Evolutionary conservation across 108 stramenopile species (phyloP).

Genomic region (Skeletonema grethae): DNA sequence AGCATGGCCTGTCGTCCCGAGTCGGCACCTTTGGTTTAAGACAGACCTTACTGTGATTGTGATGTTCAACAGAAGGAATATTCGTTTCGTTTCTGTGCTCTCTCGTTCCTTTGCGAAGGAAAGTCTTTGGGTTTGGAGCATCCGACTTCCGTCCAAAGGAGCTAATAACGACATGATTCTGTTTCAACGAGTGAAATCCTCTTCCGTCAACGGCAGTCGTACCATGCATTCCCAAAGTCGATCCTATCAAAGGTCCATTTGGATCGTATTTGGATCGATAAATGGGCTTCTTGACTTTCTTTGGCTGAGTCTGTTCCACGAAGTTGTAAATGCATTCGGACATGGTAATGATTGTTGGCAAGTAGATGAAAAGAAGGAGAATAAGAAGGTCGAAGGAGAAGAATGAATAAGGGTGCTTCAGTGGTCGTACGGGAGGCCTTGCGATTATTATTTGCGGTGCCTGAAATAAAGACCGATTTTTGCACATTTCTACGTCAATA

Average conservation of each 20-base stretch:
- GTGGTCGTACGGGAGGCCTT: too few species aligned
- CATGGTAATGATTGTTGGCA: too few species aligned
- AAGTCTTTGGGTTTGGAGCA: conserved; percentile 47
- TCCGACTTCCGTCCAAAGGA: conserved; percentile 48
- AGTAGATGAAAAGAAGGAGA: too few species aligned
- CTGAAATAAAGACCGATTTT: too few species aligned
- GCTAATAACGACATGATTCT: conserved; percentile 47
- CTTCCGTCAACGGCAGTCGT: conserved; percentile 54
- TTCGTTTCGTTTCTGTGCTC: conserved; percentile 13
- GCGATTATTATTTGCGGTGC: too few species aligned
- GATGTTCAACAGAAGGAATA: conserved; percentile 27
- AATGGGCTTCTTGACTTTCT: conserved; percentile 48
- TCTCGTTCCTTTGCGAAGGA: conserved; percentile 50
- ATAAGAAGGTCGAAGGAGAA: too few species aligned
- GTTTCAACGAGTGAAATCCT: conserved; percentile 54
- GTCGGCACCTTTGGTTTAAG: conserved; percentile 57
- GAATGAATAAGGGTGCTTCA: too few species aligned
- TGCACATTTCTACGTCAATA: too few species aligned
- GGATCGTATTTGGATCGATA: conserved; percentile 70
- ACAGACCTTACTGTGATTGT: conserved; percentile 30
- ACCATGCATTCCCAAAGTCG: conserved; percentile 67
- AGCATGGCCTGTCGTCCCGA: conserved; percentile 49
- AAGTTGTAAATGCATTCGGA: conserved; percentile 64
- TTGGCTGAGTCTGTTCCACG: conserved; percentile 48
- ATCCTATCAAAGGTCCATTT: conserved; percentile 47